A percentile compares a stretch with the other conserved stretches of the same genome.
Conservation (phyloP, 2,329 filamentous ascomycete genomes). For the Colletotrichum phormii region DNA sequence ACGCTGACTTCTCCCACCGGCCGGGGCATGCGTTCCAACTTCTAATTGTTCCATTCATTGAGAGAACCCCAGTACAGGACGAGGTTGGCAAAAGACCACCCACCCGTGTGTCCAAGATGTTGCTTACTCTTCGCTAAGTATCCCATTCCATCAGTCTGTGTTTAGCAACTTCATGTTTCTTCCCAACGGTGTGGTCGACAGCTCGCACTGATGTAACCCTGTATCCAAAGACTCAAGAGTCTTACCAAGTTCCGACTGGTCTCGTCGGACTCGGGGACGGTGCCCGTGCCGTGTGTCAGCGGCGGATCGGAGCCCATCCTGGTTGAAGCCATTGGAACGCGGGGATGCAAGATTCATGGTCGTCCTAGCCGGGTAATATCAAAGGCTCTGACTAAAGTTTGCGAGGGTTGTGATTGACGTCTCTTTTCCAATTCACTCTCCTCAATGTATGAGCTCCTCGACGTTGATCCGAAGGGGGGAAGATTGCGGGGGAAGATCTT, state of each 20-base stretch:
- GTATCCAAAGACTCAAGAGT: background rate
- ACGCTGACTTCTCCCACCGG: background rate
- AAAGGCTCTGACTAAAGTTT: background rate
- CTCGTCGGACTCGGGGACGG: background rate
- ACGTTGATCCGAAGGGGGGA: background rate
- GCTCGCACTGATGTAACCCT: background rate
- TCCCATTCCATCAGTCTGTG: too few species aligned
- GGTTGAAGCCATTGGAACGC: background rate
- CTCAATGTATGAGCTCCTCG: too few species aligned
- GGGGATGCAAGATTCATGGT: background rate
- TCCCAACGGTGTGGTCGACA: background rate
- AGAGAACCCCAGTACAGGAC: too few species aligned
- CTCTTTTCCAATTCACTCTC: background rate
- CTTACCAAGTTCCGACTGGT: background rate
- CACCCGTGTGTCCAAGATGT: background rate
- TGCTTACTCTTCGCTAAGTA: too few species aligned
- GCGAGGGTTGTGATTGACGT: background rate
- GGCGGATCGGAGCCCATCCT: background rate
- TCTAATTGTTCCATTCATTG: too few species aligned
- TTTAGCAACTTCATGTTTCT: background rate
- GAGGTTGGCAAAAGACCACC: too few species aligned
- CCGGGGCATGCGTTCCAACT: background rate
- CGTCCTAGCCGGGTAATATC: background rate
- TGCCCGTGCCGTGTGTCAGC: background rate
- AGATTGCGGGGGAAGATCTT: conserved; percentile 9